Conservation (phyloP, 805 yeast genomes). For the Candida michaelii region DNA sequence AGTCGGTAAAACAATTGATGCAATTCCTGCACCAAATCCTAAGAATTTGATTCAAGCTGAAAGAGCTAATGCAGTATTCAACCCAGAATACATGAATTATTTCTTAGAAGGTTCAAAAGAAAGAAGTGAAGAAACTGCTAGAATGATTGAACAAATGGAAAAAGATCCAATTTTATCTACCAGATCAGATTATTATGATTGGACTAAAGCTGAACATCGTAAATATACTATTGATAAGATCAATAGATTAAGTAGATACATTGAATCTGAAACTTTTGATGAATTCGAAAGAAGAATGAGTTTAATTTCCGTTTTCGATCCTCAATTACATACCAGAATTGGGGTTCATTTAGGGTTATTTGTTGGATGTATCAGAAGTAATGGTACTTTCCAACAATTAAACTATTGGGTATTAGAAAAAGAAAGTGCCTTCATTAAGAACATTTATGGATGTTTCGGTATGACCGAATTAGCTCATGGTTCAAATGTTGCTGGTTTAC, state of each 20-base stretch:
- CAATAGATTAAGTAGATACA: constrained; percentile 58
- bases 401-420: constrained; percentile 78
- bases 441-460: constrained; percentile 62
- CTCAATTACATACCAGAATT: constrained; percentile 78
- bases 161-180: constrained; percentile 66
- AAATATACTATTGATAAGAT: constrained; percentile 61
- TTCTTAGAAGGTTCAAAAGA: constrained; percentile 41
- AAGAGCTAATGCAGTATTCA: constrained; percentile 31
- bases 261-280: constrained; percentile 50
- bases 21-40: constrained; percentile 32
- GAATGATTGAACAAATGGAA: constrained; percentile 57
- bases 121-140: constrained; percentile 47
- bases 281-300: constrained; percentile 62
- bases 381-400: constrained; percentile 83
- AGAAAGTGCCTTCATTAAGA: constrained; percentile 60
- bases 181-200: constrained; percentile 56
- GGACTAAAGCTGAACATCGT: constrained; percentile 56
- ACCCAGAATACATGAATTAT: constrained; percentile 39
- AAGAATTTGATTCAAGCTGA: constrained; percentile 30
- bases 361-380: constrained; percentile 76
- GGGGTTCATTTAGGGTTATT: constrained; percentile 91
- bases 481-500: constrained; percentile 58
- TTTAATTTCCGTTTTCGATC: constrained; percentile 67
- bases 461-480: constrained; percentile 68
- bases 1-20: constrained; percentile 20